Evolutionary conservation across 2,329 filamentous ascomycete genomes (phyloP).

Genomic region (Fusarium xylarioides): DNA sequence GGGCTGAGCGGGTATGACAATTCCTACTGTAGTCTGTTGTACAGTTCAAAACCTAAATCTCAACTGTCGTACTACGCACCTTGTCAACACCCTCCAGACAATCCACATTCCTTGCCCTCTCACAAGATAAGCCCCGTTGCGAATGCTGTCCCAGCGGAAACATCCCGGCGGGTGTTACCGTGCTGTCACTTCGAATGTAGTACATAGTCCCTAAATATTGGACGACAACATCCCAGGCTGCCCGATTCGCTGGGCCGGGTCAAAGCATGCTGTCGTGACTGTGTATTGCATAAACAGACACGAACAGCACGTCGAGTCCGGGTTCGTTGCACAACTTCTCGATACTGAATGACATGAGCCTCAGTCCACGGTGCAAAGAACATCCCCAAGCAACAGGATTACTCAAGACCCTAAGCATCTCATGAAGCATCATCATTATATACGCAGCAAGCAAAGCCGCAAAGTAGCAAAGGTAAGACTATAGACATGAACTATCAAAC

Average conservation of each 20-base stretch:
- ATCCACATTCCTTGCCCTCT: conserved; percentile 7
- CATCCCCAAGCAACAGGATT: not conserved
- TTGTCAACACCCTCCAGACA: not conserved
- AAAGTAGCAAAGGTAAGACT: not conserved
- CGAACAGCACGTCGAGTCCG: not conserved
- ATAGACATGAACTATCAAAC: not conserved
- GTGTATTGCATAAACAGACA: not conserved
- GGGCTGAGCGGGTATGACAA: not conserved
- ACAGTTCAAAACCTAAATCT: not conserved
- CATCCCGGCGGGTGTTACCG: conserved; percentile 26
- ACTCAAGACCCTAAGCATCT: not conserved
- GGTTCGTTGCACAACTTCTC: conserved; percentile 2
- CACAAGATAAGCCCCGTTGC: conserved; percentile 12
- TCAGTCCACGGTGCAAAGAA: not conserved
- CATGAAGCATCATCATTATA: conserved; percentile 17
- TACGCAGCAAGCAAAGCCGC: conserved; percentile 19
- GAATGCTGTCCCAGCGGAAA: conserved; percentile 14
- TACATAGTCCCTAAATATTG: not conserved
- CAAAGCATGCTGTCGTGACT: conserved; percentile 15
- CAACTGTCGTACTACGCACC: conserved; percentile 12
- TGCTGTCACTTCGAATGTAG: not conserved
- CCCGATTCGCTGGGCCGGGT: conserved; percentile 24
- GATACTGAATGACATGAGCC: not conserved
- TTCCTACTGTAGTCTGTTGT: not conserved
- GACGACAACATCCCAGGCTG: not conserved